Conservation (phyloP, 768 basidiomycete species). For the Mycena albidolilacea region DNA sequence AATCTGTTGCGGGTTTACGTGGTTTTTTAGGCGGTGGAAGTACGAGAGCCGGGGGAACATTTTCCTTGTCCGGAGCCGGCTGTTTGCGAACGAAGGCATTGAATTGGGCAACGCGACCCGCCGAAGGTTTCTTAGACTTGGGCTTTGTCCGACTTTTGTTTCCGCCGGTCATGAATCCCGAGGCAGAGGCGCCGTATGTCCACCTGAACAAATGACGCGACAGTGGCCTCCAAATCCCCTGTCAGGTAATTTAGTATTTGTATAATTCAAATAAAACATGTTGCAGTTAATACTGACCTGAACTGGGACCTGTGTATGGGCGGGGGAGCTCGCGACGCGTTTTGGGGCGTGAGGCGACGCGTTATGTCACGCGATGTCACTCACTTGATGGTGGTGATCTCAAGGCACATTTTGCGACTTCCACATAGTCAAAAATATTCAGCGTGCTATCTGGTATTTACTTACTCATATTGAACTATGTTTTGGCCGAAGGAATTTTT, state of each 20-base stretch:
- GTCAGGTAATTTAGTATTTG: too few relatives aligned
- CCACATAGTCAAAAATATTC: too few relatives aligned
- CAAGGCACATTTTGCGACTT: not conserved
- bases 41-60: not conserved
- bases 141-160: not conserved
- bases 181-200: too few relatives aligned
- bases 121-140: not conserved
- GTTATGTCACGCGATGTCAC: slow-evolving; percentile 6
- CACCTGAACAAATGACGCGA: too few relatives aligned
- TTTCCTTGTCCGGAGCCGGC: not conserved
- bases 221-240: too few relatives aligned
- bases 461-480: too few relatives aligned
- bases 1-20: not conserved
- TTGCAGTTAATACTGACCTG: too few relatives aligned
- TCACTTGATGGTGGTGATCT: not conserved
- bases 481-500: too few relatives aligned
- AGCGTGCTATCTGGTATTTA: too few relatives aligned
- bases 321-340: not conserved
- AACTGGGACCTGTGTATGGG: too few relatives aligned
- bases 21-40: not conserved
- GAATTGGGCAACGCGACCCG: not conserved
- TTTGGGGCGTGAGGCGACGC: not conserved
- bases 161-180: not conserved
- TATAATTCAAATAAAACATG: too few relatives aligned
- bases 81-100: not conserved